Evolutionary conservation across 192 early-diverging fungal genomes (phyloP), one percentile per base, ranked within the genome.

Genomic region (Chytriomyces confervae): DNA sequence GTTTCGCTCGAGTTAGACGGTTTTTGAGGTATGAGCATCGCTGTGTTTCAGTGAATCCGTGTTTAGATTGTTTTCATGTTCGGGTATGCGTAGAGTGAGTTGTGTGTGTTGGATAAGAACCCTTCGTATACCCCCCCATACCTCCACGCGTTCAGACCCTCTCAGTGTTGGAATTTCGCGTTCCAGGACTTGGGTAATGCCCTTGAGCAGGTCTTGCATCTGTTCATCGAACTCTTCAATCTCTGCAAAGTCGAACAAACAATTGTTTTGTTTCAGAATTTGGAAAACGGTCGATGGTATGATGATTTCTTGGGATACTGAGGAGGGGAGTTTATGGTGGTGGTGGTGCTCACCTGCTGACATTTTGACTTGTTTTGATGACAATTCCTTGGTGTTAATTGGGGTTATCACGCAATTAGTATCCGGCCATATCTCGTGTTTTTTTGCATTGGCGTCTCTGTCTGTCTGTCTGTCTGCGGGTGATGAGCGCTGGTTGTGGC

Each of bases 181-280:
- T 16, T 87, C 87, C 2, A 90, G 79, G 9, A 85, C 76, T 2
- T 49, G 66, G 45, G 83, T 71, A 48, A 90, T 82, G 11, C 79
- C 73, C n/a, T 85, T 69, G 2, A 87, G 49, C 5, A 90, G 80
- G 64, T 90, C 89, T 61, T 67, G 72, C 72, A 90, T 86, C 64
- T 90, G 85, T 77, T 90, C 89, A 61, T 88, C 81, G 71, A 86
- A 90, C 61, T 90, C 89, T 62, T 89, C 89, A 64, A 90, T 76
- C 61, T 90, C 89, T 87, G 48, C 53, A 6, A 20, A 3, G 20
- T 36, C 36, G 36, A 36, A 2, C 36, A 36, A 36, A 36, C 3
- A 36, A 36, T 36, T 36, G 36, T 36, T 36, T 36, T 36, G 36
- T 3, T 36, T 36, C 36, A 36, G 36, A 36, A 36, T 36, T 36